Evolutionary conservation across 352 stramenopile genomes (phyloP), one percentile per base, ranked within the genome.

Genomic region (Phytophthora litchii): DNA sequence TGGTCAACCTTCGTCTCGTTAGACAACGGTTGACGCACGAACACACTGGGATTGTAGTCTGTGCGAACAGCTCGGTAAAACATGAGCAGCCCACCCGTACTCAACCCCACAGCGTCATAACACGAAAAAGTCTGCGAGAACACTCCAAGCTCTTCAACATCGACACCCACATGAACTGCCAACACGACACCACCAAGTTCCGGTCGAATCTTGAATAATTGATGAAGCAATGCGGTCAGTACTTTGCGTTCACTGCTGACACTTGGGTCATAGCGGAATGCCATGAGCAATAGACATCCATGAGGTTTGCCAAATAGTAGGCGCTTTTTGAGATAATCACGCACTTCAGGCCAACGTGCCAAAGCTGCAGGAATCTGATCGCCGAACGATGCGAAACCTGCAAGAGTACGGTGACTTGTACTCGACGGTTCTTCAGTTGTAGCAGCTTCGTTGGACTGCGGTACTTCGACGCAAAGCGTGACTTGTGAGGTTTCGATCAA

Each of bases 351-450:
- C 77, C 75, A 88, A 11, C 65, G 72, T 14, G 65, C 61, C 12
- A 92, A 51, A 9, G 56, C 58, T 7, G 67, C 51, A 0, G 83
- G 75, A 3, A 89, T 43, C 17, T 80, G 70, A 47, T 89, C 74
- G 34, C 90, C 80, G 20, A 92, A 86, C 11, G 76, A 78, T 11
- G 80, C 75, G 31, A 92, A 92, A 10, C 68, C 83, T 2, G 83
- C 62, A 8, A 76, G 21, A 29, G 54, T 73, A n/a, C 16, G 41
- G 23, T 35, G 19, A 21, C 13, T 16, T 7, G 34, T 21, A 41
- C 17, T 19, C 17, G 40, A 8, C 23, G 13, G 13, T 37, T 45
- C 42, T 16, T 54, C 53, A 25, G n/a, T 45, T 10, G 23, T 19
- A 45, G 32, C 27, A 19, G 21, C 32, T 16, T 50, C 19, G 4